Conservation (phyloP, 768 basidiomycete genomes). For the Mrakia blollopis region DNA sequence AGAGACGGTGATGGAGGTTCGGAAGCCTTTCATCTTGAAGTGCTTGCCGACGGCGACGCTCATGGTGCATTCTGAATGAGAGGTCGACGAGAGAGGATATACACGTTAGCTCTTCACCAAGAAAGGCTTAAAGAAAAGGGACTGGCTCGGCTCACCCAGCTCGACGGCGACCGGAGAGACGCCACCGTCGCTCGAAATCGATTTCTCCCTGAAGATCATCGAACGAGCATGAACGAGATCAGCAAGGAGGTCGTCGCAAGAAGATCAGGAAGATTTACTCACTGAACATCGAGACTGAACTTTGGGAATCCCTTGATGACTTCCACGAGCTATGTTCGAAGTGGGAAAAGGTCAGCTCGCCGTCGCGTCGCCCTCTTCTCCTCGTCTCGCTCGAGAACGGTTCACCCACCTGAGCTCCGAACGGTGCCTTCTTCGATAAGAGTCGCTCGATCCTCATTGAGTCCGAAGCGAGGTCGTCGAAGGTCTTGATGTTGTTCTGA, state of each 20-base stretch:
- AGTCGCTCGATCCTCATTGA: slow-evolving; percentile 26
- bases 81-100: neutral
- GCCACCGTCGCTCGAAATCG: neutral
- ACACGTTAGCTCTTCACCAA: neutral
- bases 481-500: slow-evolving; percentile 24
- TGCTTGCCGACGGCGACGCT: slow-evolving; percentile 4
- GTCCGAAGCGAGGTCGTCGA: slow-evolving; percentile 21
- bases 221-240: neutral
- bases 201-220: neutral
- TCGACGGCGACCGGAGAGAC: slow-evolving; percentile 18
- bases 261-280: neutral
- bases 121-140: neutral
- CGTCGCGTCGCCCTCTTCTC: neutral
- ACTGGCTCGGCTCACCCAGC: neutral
- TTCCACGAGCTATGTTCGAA: slow-evolving; percentile 16
- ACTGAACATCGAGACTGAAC: slow-evolving; percentile 16
- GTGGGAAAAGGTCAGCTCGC: neutral
- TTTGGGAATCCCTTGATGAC: slow-evolving; percentile 27
- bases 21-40: slow-evolving; percentile 27
- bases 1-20: slow-evolving; percentile 7
- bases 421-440: slow-evolving; percentile 25
- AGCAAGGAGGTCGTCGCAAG: neutral
- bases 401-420: slow-evolving; percentile 23
- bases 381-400: neutral
- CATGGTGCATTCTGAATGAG: slow-evolving; percentile 18